Evolutionary conservation across 257 asterid genomes (phyloP).

Genomic region (Gentiana dahurica): DNA sequence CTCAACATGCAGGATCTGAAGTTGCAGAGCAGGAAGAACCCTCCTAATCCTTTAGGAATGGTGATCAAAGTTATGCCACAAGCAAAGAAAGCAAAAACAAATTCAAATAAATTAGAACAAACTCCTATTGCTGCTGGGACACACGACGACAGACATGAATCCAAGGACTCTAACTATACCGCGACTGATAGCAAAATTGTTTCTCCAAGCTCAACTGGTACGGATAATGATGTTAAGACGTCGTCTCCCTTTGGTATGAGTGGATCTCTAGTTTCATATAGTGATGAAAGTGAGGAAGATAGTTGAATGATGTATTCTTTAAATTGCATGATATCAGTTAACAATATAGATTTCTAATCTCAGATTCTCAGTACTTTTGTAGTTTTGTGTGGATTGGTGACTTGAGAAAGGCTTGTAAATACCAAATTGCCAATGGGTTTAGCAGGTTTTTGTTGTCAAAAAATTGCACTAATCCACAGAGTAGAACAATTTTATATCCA

Average conservation of each 20-base stretch:
- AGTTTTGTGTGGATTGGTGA: too few species aligned
- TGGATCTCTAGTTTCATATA: constrained; percentile 63
- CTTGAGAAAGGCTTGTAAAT: too few species aligned
- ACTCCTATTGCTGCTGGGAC: constrained; percentile 7
- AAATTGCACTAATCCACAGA: too few species aligned
- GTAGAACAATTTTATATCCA: too few species aligned
- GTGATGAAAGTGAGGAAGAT: constrained; percentile 90
- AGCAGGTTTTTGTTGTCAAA: too few species aligned
- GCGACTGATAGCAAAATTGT: constrained; percentile 6
- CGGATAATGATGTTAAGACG: constrained; percentile 3
- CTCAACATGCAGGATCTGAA: constrained; percentile 35
- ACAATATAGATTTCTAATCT: too few species aligned
- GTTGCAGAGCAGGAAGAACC: constrained; percentile 36
- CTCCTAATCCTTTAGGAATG: constrained; percentile 36
- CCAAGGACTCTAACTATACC: constrained; percentile 1
- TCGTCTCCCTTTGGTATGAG: constrained; percentile 11
- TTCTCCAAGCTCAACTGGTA: constrained; percentile 3
- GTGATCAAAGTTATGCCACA: constrained; percentile 65
- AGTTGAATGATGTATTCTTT: neutral
- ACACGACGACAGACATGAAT: constrained; percentile 9
- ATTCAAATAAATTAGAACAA: constrained; percentile 16
- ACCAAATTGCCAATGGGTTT: too few species aligned
- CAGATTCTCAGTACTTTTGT: too few species aligned
- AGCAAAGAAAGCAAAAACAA: constrained; percentile 68
- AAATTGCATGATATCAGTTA: too few species aligned